phyloP scores from a whole-genome alignment of 2,329 filamentous ascomycete species.

The Fusarium cyanostomum region DNA sequence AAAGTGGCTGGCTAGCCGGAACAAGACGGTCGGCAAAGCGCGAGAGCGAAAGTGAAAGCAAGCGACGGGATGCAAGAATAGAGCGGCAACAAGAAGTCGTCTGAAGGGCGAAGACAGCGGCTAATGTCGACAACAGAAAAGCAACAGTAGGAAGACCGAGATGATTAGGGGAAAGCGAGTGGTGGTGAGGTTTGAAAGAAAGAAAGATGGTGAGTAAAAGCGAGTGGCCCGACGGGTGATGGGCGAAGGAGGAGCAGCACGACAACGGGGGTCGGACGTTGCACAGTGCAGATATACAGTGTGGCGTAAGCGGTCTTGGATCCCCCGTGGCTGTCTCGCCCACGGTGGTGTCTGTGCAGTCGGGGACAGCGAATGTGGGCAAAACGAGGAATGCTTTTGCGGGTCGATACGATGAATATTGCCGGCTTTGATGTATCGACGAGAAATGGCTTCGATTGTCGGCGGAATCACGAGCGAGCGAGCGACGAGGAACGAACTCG shows the following conservation, averaged over 20 bases:
- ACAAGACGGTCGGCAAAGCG: constrained; percentile 35
- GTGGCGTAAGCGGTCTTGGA: constrained; percentile 13
- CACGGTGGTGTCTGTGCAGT: constrained; percentile 24
- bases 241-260: constrained; percentile 21
- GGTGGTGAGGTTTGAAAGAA: constrained; percentile 41
- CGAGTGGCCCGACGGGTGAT: constrained; percentile 33
- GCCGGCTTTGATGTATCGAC: constrained; percentile 2
- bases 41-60: constrained; percentile 34
- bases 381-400: constrained; percentile 24
- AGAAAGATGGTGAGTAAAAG: constrained; percentile 30
- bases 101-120: constrained; percentile 20
- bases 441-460: constrained; percentile 1
- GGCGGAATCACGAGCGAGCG: not conserved
- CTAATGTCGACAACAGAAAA: constrained; percentile 37
- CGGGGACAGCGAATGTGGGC: constrained; percentile 13
- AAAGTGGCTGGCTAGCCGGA: constrained; percentile 41
- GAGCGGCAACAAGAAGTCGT: constrained; percentile 16
- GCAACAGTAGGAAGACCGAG: constrained; percentile 28
- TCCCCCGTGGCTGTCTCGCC: constrained; percentile 15
- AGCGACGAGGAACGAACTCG: not conserved
- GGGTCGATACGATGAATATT: constrained; percentile 14
- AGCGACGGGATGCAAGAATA: constrained; percentile 19
- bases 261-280: constrained; percentile 27
- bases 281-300: constrained; percentile 38
- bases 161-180: constrained; percentile 38